Conservation (phyloP, 1,284 basidiomycete genomes). For the Fomitopsis palustris region DNA sequence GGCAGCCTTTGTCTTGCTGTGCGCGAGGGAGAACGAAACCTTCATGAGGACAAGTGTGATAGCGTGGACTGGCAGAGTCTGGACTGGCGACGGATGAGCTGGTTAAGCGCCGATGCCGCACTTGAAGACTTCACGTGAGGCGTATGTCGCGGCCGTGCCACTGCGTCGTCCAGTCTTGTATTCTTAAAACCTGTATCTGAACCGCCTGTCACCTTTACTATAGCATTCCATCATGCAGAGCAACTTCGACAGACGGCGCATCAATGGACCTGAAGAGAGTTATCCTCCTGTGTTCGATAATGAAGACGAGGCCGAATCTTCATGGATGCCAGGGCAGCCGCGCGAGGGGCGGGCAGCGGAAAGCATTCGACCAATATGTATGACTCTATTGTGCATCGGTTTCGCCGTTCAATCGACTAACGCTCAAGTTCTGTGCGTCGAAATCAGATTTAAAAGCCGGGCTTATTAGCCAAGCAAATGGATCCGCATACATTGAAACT, state of each 20-base stretch:
- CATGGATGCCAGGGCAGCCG: constrained; percentile 28
- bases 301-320: constrained; percentile 30
- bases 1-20: constrained; percentile 45
- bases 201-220: too few relatives aligned
- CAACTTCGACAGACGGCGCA: constrained; percentile 79
- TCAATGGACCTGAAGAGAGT: constrained; percentile 87
- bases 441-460: constrained; percentile 81
- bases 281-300: constrained; percentile 58
- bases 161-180: not conserved
- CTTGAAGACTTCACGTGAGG: not conserved
- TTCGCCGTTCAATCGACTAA: too few relatives aligned
- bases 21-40: constrained; percentile 72
- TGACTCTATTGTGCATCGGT: constrained; percentile 27
- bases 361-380: constrained; percentile 85
- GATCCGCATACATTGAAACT: constrained; percentile 93
- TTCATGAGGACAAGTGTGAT: constrained; percentile 49
- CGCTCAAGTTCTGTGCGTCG: not conserved
- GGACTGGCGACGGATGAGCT: too few relatives aligned
- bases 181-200: too few relatives aligned
- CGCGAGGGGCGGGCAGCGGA: constrained; percentile 49
- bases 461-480: constrained; percentile 89
- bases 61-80: too few relatives aligned
- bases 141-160: not conserved
- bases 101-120: not conserved
- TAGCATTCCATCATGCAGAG: constrained; percentile 22